phyloP scores from a whole-genome alignment of 441 rosid species.

The Jatropha podagrica region DNA sequence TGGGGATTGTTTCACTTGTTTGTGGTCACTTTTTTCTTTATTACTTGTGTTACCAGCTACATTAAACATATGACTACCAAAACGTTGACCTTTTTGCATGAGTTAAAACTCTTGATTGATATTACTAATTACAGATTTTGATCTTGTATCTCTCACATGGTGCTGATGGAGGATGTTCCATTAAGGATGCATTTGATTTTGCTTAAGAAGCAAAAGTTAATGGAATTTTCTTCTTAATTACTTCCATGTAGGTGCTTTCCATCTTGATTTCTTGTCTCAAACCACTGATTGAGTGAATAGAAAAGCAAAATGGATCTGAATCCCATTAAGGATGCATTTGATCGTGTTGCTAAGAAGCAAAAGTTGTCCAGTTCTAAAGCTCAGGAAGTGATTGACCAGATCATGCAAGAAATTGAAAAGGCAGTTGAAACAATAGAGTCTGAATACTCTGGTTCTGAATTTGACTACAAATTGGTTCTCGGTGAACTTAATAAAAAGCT shows the following conservation, averaged over 20 bases:
- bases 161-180: not conserved
- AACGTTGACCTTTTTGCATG: not conserved
- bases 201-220: not conserved
- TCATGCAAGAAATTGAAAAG: slow-evolving; percentile 33
- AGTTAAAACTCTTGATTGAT: not conserved
- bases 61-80: not conserved
- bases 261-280: not conserved
- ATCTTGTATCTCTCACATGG: not conserved
- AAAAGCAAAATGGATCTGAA: slow-evolving; percentile 42
- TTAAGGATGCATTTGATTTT: slow-evolving; percentile 51
- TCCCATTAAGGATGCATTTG: slow-evolving; percentile 47
- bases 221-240: not conserved
- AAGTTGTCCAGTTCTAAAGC: slow-evolving; percentile 40
- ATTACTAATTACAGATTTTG: not conserved
- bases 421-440: slow-evolving; percentile 23
- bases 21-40: not conserved
- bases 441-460: slow-evolving; percentile 22
- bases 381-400: slow-evolving; percentile 43
- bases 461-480: slow-evolving; percentile 26
- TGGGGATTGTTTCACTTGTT: not conserved
- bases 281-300: slow-evolving; percentile 1
- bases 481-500: slow-evolving; percentile 37
- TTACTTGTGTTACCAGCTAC: not conserved
- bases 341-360: slow-evolving; percentile 48
- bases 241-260: slow-evolving; percentile 21